Percentiles rank a stretch among this genome's conserved stretches.
Conservation (phyloP, 768 basidiomycete genomes). For the Dentipellis fragilis region DNA sequence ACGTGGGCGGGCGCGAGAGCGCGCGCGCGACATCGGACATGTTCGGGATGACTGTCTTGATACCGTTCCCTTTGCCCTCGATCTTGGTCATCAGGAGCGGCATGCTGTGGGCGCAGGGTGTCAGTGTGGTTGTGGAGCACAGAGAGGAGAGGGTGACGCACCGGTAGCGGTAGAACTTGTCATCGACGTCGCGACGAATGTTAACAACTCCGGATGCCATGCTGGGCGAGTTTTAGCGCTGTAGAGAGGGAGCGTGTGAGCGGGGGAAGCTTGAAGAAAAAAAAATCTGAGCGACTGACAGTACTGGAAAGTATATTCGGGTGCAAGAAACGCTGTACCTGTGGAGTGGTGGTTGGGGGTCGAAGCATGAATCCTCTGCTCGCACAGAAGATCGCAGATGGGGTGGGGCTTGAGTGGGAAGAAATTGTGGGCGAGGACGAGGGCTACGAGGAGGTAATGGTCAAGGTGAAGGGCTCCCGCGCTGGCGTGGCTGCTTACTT, state of each 20-base stretch:
- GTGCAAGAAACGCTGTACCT: constrained; percentile 47
- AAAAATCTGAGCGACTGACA: constrained; percentile 40
- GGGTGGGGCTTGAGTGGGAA: constrained; percentile 37
- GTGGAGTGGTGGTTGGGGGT: constrained; percentile 65
- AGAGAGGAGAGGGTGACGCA: constrained; percentile 22
- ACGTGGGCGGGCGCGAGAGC: constrained; percentile 87
- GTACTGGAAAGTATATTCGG: constrained; percentile 22
- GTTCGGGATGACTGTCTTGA: constrained; percentile 98
- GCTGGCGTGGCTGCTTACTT: background rate
- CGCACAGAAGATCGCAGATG: constrained; percentile 44
- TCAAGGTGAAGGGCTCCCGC: constrained; percentile 11
- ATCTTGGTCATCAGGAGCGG: constrained; percentile 91
- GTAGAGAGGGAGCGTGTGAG: constrained; percentile 10
- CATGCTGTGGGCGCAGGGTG: constrained; percentile 51
- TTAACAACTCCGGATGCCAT: constrained; percentile 83
- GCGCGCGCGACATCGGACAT: constrained; percentile 97
- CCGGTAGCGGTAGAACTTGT: constrained; percentile 95
- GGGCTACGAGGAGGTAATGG: constrained; percentile 14
- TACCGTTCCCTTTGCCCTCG: constrained; percentile 98
- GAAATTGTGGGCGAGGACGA: constrained; percentile 45
- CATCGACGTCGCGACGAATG: constrained; percentile 92
- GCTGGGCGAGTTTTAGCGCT: constrained; percentile 65
- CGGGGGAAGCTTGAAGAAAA: constrained; percentile 16
- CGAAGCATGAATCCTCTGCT: constrained; percentile 89
- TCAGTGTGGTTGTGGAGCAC: background rate